These are phyloP conservation scores for Dactylellina parvicollis DNA, from an alignment of 2,329 filamentous ascomycete genomes.

Conservation along the genomic window DNA sequence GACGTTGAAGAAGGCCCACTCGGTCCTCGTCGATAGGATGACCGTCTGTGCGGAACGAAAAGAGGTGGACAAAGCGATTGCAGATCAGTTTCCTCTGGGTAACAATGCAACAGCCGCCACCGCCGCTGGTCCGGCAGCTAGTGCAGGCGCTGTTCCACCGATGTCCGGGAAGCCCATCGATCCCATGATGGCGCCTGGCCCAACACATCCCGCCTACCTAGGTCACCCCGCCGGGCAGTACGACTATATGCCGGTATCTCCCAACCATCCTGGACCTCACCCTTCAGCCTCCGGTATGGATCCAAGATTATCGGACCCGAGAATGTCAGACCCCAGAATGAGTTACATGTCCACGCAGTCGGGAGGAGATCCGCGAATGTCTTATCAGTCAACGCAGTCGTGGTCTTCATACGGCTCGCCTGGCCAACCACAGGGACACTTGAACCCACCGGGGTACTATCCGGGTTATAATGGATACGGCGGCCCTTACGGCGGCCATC, in stretches of 20 bases:
- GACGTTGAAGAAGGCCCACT: slow-evolving; percentile 80
- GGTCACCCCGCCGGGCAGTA: slow-evolving; percentile 17
- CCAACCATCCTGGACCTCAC: background rate
- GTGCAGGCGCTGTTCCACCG: background rate
- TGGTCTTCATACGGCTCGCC: slow-evolving; percentile 24
- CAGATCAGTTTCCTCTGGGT: slow-evolving; percentile 25
- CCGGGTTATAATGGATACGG: slow-evolving; percentile 26
- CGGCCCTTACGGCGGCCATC: background rate
- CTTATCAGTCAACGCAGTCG: slow-evolving; percentile 31
- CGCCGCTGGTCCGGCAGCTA: background rate
- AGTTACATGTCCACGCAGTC: slow-evolving; percentile 14
- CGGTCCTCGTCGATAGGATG: slow-evolving; percentile 73
- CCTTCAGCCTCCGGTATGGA: slow-evolving; percentile 11
- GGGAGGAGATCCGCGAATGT: slow-evolving; percentile 21
- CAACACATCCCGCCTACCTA: slow-evolving; percentile 20
- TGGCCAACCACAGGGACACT: background rate
- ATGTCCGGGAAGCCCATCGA: background rate
- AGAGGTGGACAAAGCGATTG: slow-evolving; percentile 56
- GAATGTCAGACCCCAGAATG: slow-evolving; percentile 28
- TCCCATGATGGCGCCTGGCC: background rate
- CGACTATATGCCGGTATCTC: slow-evolving; percentile 3
- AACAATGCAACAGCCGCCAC: background rate
- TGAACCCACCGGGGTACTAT: slow-evolving; percentile 17
- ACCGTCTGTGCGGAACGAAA: slow-evolving; percentile 65
- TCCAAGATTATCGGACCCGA: slow-evolving; percentile 28